Evolutionary conservation across 305 asterid species (phyloP).

Genomic region (Solanum hybrid): DNA sequence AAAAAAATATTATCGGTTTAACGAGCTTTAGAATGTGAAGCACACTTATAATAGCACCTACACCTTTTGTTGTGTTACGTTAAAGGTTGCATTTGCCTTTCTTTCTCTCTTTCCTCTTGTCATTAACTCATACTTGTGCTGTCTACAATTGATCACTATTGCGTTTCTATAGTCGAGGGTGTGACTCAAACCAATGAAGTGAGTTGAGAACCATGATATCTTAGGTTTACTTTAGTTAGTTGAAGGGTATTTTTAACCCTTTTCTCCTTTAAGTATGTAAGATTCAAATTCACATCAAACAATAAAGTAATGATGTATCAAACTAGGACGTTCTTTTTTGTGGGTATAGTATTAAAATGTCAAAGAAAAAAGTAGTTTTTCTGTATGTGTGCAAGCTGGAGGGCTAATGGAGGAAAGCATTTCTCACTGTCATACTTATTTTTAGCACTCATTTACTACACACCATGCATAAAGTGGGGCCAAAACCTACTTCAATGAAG

Average conservation of each 20-base stretch:
- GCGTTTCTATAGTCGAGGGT: not conserved
- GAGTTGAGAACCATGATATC: not conserved
- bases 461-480: not conserved
- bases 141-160: not conserved
- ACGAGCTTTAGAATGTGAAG: not conserved
- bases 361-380: not conserved
- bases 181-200: not conserved
- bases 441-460: not conserved
- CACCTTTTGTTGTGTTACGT: not conserved
- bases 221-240: not conserved
- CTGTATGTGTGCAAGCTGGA: slow-evolving; percentile 7
- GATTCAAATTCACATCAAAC: not conserved
- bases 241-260: not conserved
- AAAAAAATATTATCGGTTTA: not conserved
- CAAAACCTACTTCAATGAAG: not conserved
- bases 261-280: not conserved
- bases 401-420: slow-evolving; percentile 12
- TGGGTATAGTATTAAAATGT: not conserved
- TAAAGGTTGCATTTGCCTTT: not conserved
- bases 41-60: not conserved
- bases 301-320: not conserved
- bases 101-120: not conserved
- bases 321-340: not conserved
- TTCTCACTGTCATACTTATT: slow-evolving; percentile 10
- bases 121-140: not conserved